Evolutionary conservation across 2,329 filamentous ascomycete genomes (phyloP).

Genomic region (Neoscytalidium dimidiatum): DNA sequence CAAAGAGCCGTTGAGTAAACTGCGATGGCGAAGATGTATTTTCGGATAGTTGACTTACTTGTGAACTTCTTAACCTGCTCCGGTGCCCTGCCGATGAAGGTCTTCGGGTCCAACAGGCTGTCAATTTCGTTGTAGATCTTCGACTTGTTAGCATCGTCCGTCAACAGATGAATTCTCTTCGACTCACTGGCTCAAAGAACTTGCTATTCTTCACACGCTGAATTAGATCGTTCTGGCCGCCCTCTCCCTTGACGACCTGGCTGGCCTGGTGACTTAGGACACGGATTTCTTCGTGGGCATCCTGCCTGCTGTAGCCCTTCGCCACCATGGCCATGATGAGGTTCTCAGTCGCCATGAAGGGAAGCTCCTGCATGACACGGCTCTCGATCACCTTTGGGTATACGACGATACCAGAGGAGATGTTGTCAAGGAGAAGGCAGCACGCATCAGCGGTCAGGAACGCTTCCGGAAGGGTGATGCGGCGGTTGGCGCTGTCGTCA

Average conservation of each 20-base stretch:
- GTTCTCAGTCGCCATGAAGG: slow-evolving; percentile 76
- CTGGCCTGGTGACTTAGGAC: slow-evolving; percentile 78
- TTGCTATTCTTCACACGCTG: slow-evolving; percentile 70
- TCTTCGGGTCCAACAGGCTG: slow-evolving; percentile 63
- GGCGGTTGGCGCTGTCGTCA: slow-evolving; percentile 72
- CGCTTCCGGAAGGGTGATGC: slow-evolving; percentile 52
- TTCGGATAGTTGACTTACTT: background rate
- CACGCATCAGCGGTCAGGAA: slow-evolving; percentile 57
- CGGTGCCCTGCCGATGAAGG: slow-evolving; percentile 58
- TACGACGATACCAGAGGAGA: slow-evolving; percentile 72
- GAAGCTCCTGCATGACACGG: slow-evolving; percentile 73
- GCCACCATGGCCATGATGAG: slow-evolving; percentile 67
- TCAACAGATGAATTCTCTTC: background rate
- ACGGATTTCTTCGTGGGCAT: slow-evolving; percentile 82
- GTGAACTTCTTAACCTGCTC: slow-evolving; percentile 57
- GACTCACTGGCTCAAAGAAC: slow-evolving; percentile 66
- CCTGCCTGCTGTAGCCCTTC: slow-evolving; percentile 72
- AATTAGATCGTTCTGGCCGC: slow-evolving; percentile 78
- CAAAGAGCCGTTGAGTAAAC: background rate
- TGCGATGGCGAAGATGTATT: background rate
- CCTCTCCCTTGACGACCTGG: slow-evolving; percentile 69
- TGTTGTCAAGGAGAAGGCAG: slow-evolving; percentile 69
- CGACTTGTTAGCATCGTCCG: background rate
- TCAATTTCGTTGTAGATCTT: slow-evolving; percentile 67
- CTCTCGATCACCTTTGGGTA: slow-evolving; percentile 73